A percentile compares a stretch with the other conserved stretches of the same genome.
Conservation (phyloP, 805 yeast species). For the Sporopachydermia lactativora region DNA sequence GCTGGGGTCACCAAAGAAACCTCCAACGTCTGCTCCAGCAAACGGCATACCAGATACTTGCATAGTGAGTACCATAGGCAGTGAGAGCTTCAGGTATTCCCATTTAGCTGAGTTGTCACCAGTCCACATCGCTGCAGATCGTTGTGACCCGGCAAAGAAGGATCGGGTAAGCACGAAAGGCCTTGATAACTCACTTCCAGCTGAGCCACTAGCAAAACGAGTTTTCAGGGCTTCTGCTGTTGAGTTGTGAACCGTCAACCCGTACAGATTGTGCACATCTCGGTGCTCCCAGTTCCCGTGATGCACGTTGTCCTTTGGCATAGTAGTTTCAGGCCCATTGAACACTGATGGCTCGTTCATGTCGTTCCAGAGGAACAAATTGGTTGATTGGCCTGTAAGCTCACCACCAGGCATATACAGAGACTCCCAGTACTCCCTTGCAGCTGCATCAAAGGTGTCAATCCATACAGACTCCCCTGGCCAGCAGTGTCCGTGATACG, state of each 20-base stretch:
- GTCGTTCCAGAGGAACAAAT: constrained; percentile 88
- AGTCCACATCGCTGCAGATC: constrained; percentile 91
- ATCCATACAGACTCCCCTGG: constrained; percentile 95
- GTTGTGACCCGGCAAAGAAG: constrained; percentile 82
- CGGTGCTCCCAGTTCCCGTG: constrained; percentile 80
- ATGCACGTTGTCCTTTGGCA: constrained; percentile 73
- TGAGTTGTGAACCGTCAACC: constrained; percentile 65
- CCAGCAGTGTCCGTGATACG: constrained; percentile 88
- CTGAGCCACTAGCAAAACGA: constrained; percentile 27
- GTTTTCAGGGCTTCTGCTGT: constrained; percentile 52
- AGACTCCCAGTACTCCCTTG: constrained; percentile 45
- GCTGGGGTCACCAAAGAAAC: constrained; percentile 85
- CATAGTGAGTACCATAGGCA: constrained; percentile 78
- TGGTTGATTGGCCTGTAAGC: constrained; percentile 37
- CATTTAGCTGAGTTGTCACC: constrained; percentile 93
- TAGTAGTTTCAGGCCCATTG: constrained; percentile 86
- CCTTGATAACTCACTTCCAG: constrained; percentile 35
- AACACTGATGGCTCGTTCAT: constrained; percentile 97
- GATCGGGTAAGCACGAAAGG: constrained; percentile 86
- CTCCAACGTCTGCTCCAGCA: constrained; percentile 94
- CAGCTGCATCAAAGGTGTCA: constrained; percentile 59
- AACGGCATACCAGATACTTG: constrained; percentile 83
- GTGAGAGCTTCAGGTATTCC: constrained; percentile 68
- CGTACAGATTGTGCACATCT: constrained; percentile 78
- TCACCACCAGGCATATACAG: constrained; percentile 33